Conservation (phyloP, 306 rosid species). For the Comarum palustre region DNA sequence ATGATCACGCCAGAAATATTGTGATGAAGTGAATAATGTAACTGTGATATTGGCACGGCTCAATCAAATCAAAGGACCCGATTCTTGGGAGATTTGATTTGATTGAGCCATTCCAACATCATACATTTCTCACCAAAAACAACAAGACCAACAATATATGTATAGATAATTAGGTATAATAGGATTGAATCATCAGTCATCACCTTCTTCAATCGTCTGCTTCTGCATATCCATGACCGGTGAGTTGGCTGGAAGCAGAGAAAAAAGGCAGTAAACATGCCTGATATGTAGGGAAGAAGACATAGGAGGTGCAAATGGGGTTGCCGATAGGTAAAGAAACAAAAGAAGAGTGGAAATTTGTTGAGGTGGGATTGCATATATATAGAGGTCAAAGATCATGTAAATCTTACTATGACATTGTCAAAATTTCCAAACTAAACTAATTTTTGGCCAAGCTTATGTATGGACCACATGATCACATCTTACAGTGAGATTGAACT, state of each 20-base stretch:
- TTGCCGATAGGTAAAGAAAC: slow-evolving; percentile 7
- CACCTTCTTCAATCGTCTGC: slow-evolving; percentile 10
- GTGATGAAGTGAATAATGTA: slow-evolving; percentile 1
- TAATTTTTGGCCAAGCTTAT: not conserved
- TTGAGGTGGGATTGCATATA: slow-evolving; percentile 17
- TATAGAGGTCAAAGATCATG: slow-evolving; percentile 9
- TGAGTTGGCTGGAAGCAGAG: slow-evolving; percentile 11
- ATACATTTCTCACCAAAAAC: not conserved
- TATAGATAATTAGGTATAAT: not conserved
- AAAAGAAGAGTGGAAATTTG: slow-evolving; percentile 24
- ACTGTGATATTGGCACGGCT: slow-evolving; percentile 86
- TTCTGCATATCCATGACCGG: not conserved
- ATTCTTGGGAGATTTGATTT: slow-evolving; percentile 57
- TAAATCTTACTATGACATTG: slow-evolving; percentile 30
- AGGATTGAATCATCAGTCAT: slow-evolving; percentile 5
- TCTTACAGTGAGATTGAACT: slow-evolving; percentile 14
- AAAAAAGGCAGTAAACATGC: not conserved
- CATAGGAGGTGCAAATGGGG: slow-evolving; percentile 11
- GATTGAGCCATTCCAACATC: slow-evolving; percentile 85
- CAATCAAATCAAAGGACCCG: slow-evolving; percentile 74
- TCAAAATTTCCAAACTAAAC: not conserved
- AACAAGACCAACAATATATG: not conserved
- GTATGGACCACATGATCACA: not conserved
- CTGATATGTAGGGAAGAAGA: not conserved
- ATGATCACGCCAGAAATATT: not conserved